Evolutionary conservation across 148 eudicot species (phyloP), one percentile per base, ranked within the genome.

Genomic region (Cornus suecica): DNA sequence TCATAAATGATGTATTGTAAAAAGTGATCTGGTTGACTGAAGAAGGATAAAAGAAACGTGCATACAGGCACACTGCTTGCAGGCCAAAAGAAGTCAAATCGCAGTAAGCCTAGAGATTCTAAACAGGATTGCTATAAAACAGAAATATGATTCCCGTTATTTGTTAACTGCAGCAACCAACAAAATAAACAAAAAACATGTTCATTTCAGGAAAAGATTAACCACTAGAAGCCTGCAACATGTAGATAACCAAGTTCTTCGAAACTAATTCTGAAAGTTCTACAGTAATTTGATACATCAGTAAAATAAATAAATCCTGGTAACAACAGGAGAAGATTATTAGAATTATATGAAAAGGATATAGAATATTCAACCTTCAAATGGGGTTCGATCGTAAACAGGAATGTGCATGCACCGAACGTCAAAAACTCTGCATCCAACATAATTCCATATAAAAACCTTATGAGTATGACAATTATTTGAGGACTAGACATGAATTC

Each of bases 401-500:
- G 99, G 97, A 82, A 92, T 90, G 66, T 92, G 99, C 88, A 92
- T 79, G 83, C 99, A 92, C 62, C 90, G 84, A 54, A 93, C 94
- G 77, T 91, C 90, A 83, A 93, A 95, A 70, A 85, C 97, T 88
- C 99, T 93, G 89, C 83, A 84, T 42, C 56, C 69, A 76, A 78
- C 74, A 54, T 29, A 32, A 32, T 11, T 34, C 22, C 54, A 11
- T 48, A 48, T 48, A 1, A 48, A 79, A 29, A 72, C 22, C 58
- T n/a, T 22, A 25, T 25, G 11, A 8, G 30, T 66, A 67, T 56
- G 10, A 76, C 13, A 30, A 41, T 70, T 63, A 41, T 22, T 0
- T 20, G 4, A 58, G 24, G 23, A 58, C 48, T 56, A 6, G 22
- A 28, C 45, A 41, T 65, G 48, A 28, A 52, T 31, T 68, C 27